These are phyloP conservation scores for Tripterygium wilfordii DNA, from an alignment of 177 flowering plant genomes.

Conservation along the genomic window DNA sequence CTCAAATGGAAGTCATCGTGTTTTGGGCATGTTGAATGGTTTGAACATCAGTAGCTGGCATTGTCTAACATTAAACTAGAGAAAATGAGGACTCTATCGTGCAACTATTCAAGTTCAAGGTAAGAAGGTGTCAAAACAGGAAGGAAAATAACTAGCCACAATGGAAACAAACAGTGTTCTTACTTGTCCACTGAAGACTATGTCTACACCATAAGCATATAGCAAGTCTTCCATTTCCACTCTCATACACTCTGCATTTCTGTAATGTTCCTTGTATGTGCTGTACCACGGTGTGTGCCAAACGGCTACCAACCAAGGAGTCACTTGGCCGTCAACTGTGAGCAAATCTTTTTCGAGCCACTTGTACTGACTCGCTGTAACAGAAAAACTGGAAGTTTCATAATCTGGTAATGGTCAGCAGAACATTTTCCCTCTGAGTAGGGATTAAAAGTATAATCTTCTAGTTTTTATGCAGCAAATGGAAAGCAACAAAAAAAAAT, in stretches of 20 bases:
- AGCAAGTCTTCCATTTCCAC: slow-evolving; percentile 73
- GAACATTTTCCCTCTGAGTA: too few species aligned
- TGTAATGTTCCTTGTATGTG: slow-evolving; percentile 64
- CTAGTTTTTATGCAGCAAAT: too few species aligned
- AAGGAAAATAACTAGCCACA: neutral
- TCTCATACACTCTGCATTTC: slow-evolving; percentile 86
- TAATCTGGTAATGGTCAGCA: too few species aligned
- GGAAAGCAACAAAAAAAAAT: neutral
- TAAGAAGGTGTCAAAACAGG: too few species aligned
- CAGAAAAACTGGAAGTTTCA: too few species aligned
- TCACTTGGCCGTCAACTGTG: slow-evolving; percentile 56
- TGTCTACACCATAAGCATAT: slow-evolving; percentile 57
- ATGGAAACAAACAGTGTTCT: slow-evolving; percentile 8
- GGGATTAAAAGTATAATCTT: too few species aligned
- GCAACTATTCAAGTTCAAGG: too few species aligned
- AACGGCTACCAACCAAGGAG: slow-evolving; percentile 79
- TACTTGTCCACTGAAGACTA: slow-evolving; percentile 85
- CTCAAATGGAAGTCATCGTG: too few species aligned
- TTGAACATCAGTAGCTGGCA: too few species aligned
- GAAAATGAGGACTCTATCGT: too few species aligned
- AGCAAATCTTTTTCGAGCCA: slow-evolving; percentile 69
- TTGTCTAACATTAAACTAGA: too few species aligned
- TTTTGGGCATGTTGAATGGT: too few species aligned
- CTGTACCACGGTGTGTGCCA: slow-evolving; percentile 92
- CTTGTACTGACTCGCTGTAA: slow-evolving; percentile 59